Evolutionary conservation across 257 asterid genomes (phyloP).

Genomic region (Linaria vulgaris): DNA sequence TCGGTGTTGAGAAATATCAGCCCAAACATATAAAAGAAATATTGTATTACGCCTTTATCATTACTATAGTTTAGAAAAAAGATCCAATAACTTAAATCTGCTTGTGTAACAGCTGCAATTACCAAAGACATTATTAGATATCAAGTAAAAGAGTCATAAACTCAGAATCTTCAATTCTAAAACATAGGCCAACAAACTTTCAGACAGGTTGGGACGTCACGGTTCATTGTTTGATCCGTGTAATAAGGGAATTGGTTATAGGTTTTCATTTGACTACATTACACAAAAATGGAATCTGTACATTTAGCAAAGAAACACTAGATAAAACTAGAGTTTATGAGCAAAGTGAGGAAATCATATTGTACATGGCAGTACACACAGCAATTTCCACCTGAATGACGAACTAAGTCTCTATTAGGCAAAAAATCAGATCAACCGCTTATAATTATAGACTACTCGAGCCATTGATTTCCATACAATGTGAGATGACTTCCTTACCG

Average conservation of each 20-base stretch:
- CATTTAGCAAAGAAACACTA: background rate
- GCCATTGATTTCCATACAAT: slow-evolving; percentile 1
- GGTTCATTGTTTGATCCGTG: background rate
- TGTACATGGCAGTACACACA: background rate
- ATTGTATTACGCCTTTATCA: background rate
- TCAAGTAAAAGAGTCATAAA: no score
- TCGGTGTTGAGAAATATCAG: background rate
- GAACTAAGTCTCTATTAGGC: background rate
- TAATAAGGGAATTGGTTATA: background rate
- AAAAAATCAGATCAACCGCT: background rate
- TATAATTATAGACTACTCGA: background rate
- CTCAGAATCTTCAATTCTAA: background rate
- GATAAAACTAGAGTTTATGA: background rate
- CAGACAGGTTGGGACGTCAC: background rate
- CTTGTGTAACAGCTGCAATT: background rate
- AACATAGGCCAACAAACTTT: slow-evolving; percentile 5
- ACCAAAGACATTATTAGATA: background rate
- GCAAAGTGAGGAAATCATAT: background rate
- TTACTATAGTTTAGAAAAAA: background rate
- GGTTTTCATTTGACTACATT: background rate
- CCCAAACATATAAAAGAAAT: background rate
- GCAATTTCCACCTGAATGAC: background rate
- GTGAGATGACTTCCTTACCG: slow-evolving; percentile 45
- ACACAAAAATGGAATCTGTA: background rate
- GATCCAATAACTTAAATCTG: background rate